Percentiles rank a stretch among this genome's conserved stretches.
phyloP scores from a whole-genome alignment of 2,329 filamentous ascomycete genomes.

The Colletotrichum gloeosporioides region DNA sequence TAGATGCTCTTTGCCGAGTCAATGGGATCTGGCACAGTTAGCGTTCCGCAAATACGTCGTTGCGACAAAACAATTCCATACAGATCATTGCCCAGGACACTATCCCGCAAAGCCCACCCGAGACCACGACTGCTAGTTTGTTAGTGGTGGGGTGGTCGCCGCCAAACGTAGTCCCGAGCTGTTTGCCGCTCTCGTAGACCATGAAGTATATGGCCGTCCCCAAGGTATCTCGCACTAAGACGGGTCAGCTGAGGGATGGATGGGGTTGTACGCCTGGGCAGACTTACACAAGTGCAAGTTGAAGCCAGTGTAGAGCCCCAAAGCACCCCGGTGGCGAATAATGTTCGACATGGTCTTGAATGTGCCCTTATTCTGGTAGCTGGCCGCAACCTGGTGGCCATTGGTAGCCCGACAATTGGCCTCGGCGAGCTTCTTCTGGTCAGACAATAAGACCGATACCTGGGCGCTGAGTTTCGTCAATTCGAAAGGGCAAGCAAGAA shows the following conservation, averaged over 20 bases:
- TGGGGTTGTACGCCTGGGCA: slow-evolving; percentile 14
- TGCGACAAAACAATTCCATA: slow-evolving; percentile 44
- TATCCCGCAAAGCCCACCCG: slow-evolving; percentile 82
- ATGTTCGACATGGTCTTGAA: slow-evolving; percentile 79
- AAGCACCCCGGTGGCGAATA: slow-evolving; percentile 73
- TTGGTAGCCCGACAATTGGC: slow-evolving; percentile 42
- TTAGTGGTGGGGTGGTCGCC: slow-evolving; percentile 77
- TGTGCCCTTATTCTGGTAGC: slow-evolving; percentile 80
- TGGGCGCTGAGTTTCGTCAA: slow-evolving; percentile 89
- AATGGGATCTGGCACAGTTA: slow-evolving; percentile 60
- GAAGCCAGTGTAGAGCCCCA: slow-evolving; percentile 82
- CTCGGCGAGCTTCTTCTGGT: slow-evolving; percentile 48
- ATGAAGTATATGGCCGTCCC: slow-evolving; percentile 88
- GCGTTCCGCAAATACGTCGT: neutral
- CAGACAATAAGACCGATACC: slow-evolving; percentile 78
- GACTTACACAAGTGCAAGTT: slow-evolving; percentile 76
- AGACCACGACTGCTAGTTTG: slow-evolving; percentile 77
- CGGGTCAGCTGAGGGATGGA: neutral
- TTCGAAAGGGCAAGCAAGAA: slow-evolving; percentile 86
- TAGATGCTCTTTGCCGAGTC: slow-evolving; percentile 88
- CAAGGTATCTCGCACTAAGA: slow-evolving; percentile 78
- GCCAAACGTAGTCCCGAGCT: slow-evolving; percentile 76
- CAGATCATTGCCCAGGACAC: slow-evolving; percentile 82
- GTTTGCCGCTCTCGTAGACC: slow-evolving; percentile 87
- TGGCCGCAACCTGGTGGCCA: slow-evolving; percentile 66